Base-by-base conservation (phyloP, 768 basidiomycete species). In the Leucogyrophana mollusca region DNA sequence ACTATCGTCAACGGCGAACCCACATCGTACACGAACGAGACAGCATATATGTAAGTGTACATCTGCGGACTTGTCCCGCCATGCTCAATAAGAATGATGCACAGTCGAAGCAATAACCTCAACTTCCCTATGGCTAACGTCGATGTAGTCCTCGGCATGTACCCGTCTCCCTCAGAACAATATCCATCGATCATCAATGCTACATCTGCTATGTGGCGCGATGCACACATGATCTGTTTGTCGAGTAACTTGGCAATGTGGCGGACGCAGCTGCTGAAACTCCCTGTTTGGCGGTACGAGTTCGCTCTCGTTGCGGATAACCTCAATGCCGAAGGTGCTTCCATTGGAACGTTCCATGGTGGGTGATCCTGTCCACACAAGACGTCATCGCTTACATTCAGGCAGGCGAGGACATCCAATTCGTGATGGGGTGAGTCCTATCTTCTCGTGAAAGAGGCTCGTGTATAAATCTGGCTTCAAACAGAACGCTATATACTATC, bases 191-290 rank as follows among this genome's bases (percentile, higher is more conserved):
- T 44, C 25, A 57, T 51, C 54, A 59, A 61, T 37, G 59, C 59
- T 20, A 53, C 57, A 10, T 42, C 56, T 9, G 56, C 49, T 32
- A 59, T 61, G 9, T 61, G 58, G 58, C 47, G 55, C 27, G 56
- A 60, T 43, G 56, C 56, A 16, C 58, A 60, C 40, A 58, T 60
- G 58, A 49, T 52, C 24, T 60, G 57, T 40, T 54, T 54, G n/a
- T 52, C 56, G 7, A 46, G 48, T 42, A 55, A 54, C 39, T 56
- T 61, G 3, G 60, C 46, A 4, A 39, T 51, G 34, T 49, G 43
- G 50, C 47, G 56, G 13, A 62, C 58, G 4, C 43, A 49, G 20
- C 47, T 49, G 5, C 47, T 61, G n/a, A 36, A 48, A 16, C 49
- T 55, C 18, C 57, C 57, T 3, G 57, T 61, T n/a, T 61, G 57